Evolutionary conservation across 345 rosid species (phyloP).

Genomic region (Bruguiera gymnorhiza): DNA sequence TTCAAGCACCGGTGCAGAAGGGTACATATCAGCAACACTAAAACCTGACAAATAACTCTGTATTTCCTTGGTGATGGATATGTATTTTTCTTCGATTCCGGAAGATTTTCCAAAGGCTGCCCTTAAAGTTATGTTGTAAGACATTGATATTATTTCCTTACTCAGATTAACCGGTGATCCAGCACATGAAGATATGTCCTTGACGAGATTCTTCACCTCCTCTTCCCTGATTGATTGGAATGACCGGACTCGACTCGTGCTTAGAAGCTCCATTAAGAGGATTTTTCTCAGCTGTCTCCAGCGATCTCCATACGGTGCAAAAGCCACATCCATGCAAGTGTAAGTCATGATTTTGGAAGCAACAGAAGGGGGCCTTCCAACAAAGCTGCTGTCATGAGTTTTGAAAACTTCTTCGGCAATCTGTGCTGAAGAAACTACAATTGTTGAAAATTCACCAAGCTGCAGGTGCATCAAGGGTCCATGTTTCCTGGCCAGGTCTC

Average conservation of each 20-base stretch:
- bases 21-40: conserved; percentile 24
- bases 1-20: conserved; percentile 28
- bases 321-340: conserved; percentile 8
- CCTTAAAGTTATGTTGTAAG: conserved; percentile 20
- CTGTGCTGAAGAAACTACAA: conserved; percentile 29
- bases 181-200: conserved; percentile 6
- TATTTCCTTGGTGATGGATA: not conserved
- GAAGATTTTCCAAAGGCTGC: conserved; percentile 23
- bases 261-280: conserved; percentile 15
- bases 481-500: conserved; percentile 11
- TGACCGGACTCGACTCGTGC: conserved; percentile 17
- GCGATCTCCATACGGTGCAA: conserved; percentile 21
- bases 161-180: conserved; percentile 22
- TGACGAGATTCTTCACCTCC: conserved; percentile 14
- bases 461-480: conserved; percentile 20
- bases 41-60: conserved; percentile 15
- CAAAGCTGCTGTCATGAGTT: conserved; percentile 28
- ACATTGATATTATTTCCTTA: conserved; percentile 4
- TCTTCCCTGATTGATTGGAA: conserved; percentile 26
- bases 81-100: conserved; percentile 22
- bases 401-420: conserved; percentile 30
- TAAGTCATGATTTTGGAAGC: not conserved
- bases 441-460: conserved; percentile 1
- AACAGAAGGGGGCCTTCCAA: conserved; percentile 5
- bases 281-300: conserved; percentile 33